Percentiles rank a stretch among this genome's conserved stretches.
These are phyloP conservation scores for Arthrobotrys iridis DNA, from an alignment of 2,329 filamentous ascomycete genomes.

Conservation along the genomic window DNA sequence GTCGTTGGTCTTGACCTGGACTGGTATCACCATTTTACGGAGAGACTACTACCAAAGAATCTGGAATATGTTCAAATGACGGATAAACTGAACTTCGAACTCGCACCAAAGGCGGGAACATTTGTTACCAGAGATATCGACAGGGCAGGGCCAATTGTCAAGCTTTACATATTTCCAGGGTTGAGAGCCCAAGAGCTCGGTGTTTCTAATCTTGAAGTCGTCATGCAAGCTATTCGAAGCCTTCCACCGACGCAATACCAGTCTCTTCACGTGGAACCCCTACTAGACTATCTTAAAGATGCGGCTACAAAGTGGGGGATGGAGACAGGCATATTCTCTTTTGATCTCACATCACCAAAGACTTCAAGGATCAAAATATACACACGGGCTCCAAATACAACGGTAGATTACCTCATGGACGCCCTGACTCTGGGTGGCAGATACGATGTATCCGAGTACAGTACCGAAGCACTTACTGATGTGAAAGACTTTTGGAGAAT, in stretches of 20 bases:
- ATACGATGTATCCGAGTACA: conserved; percentile 41
- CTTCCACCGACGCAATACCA: conserved; percentile 55
- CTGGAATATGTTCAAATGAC: conserved; percentile 44
- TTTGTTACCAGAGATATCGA: conserved; percentile 58
- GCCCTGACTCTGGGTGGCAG: conserved; percentile 57
- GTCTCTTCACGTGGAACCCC: conserved; percentile 55
- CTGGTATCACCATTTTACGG: conserved; percentile 57
- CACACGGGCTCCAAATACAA: conserved; percentile 55
- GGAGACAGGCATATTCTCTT: conserved; percentile 57
- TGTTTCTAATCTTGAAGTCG: conserved; percentile 56
- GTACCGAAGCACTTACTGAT: conserved; percentile 55
- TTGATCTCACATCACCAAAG: conserved; percentile 56
- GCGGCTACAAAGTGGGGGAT: conserved; percentile 55
- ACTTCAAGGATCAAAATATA: conserved; percentile 58
- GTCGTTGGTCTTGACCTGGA: conserved; percentile 57
- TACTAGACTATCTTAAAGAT: conserved; percentile 56
- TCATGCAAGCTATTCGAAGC: conserved; percentile 55
- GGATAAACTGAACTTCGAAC: conserved; percentile 55
- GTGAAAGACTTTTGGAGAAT: conserved; percentile 57
- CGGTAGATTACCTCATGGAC: conserved; percentile 57
- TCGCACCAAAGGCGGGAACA: conserved; percentile 56
- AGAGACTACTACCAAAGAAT: conserved; percentile 44
- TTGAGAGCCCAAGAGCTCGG: conserved; percentile 56
- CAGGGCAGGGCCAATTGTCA: conserved; percentile 56
- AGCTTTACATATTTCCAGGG: conserved; percentile 57